Evolutionary conservation across 768 basidiomycete genomes (phyloP).

Genomic region (Xerocomus brunneocitrinus): DNA sequence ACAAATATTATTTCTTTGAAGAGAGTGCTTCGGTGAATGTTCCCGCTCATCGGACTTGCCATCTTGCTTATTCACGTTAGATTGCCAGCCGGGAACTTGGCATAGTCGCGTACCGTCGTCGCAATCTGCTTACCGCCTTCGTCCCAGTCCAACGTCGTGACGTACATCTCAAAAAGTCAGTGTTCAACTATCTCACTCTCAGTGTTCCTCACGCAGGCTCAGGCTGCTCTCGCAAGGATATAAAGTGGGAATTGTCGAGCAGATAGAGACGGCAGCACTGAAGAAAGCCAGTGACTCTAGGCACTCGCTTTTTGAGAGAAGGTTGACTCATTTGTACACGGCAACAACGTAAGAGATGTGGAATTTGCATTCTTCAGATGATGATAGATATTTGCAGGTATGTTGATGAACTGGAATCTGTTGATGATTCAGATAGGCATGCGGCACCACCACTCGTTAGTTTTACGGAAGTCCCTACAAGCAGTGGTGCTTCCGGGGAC

Average conservation of each 20-base stretch:
- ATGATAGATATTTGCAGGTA: constrained; percentile 46
- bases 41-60: background rate
- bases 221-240: constrained; percentile 75
- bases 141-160: constrained; percentile 66
- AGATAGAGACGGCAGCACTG: constrained; percentile 83
- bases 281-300: constrained; percentile 79
- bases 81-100: constrained; percentile 73
- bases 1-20: constrained; percentile 79
- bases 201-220: background rate
- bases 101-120: constrained; percentile 65
- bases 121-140: constrained; percentile 72
- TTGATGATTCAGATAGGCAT: constrained; percentile 55
- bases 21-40: constrained; percentile 70
- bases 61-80: constrained; percentile 34
- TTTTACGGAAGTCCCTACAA: constrained; percentile 49
- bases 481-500: constrained; percentile 13
- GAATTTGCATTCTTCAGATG: background rate
- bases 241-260: constrained; percentile 79
- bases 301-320: constrained; percentile 67
- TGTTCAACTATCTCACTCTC: background rate
- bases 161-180: constrained; percentile 73
- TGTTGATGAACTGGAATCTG: constrained; percentile 73
- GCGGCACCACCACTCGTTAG: constrained; percentile 68
- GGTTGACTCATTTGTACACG: constrained; percentile 77
- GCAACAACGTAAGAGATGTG: constrained; percentile 66